Base-by-base conservation (phyloP, 169 alveolate genomes). In the Eimeria necatrix region DNA sequence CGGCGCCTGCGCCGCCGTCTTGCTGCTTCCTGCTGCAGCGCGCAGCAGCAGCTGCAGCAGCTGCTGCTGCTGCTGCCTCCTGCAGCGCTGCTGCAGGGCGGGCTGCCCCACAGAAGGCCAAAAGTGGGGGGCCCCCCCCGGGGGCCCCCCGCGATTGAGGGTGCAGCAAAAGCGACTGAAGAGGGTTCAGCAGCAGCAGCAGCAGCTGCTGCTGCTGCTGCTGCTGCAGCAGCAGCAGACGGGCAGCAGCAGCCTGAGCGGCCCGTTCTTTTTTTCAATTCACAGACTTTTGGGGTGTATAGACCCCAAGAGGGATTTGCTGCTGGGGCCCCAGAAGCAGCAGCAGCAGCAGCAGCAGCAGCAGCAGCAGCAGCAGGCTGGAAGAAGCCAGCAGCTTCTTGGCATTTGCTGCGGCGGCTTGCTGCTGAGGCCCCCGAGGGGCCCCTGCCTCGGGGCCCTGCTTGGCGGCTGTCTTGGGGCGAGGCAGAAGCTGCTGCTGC, bases 21-120 rank as follows among this genome's bases (percentile, higher is more conserved):
- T 61, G 73, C 73, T 61, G 73, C 73, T 61, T 61, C 73, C 16
- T 61, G 4, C 73, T 61, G 73, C 73, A 10, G 73, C 16, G 4
- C n/a, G 73, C 22, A 61, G 73, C 73, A 61, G 73, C 24, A 61
- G 73, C 73, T 61, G 73, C 73, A 61, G 73, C 73, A 61, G 73
- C 73, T 61, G 73, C 73, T 61, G 73, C 73, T 61, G 73, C 73
- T 7, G 73, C 73, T 61, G 73, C 73, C 73, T 61, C 73, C 73
- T 61, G 12, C 6, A 7, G n/a, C n/a, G 73, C 16, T 61, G 73
- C 73, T 61, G 73, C 73, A 61, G 73, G 73, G 73, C 6, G 73
- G 73, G n/a, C n/a, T 61, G n/a, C 24, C 73, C 4, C 73, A 61
- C n/a, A 61, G 73, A 26, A 61, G 73, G 73, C 73, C 73, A 20